Base-by-base conservation (phyloP, 164 flowering plant genomes). In the Tetracentron sinense region DNA sequence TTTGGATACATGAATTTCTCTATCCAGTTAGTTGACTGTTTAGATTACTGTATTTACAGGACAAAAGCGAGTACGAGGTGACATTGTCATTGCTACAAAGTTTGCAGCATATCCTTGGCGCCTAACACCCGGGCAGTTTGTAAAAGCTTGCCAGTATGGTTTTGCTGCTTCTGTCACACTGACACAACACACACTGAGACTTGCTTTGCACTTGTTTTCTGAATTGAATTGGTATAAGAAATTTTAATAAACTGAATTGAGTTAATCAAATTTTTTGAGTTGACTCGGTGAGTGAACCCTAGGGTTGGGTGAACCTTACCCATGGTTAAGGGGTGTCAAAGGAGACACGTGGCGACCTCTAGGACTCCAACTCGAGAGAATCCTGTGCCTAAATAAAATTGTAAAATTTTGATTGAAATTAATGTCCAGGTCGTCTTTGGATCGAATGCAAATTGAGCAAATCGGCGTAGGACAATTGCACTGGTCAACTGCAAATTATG, bases 21-120 rank as follows among this genome's bases (percentile, higher is more conserved):
- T 19, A 1, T n/a, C 11, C n/a, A n/a, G 7, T 20, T 66, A 52
- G 51, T 31, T 51, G 25, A 54, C 27, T 35, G 50, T 23, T 28
- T 20, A 17, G 51, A 38, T 68, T 7, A 30, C 27, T 65, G 0
- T 59, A 48, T 63, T 60, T 38, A 54, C 79, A 90, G 96, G 89
- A 70, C 58, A 71, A 28, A 76, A 75, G 71, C 73, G 50, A 56
- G 66, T 54, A 20, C 62, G 65, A 54, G 79, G 85, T 64, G 73
- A 83, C 47, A 75, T 93, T 64, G 90, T 93, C 62, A 81, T 93
- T 63, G 98, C 98, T 46, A 85, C 98, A 8, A 93, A 93, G 80
- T 87, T 93, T 73, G 98, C 98, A 14, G 94, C 98, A 49, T 93
- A 93, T 69, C 98, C 98, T 42, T 93, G 98, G 98, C 96, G 92